Base-by-base conservation (phyloP, 140 eudicot genomes). In the Stevia rebaudiana region DNA sequence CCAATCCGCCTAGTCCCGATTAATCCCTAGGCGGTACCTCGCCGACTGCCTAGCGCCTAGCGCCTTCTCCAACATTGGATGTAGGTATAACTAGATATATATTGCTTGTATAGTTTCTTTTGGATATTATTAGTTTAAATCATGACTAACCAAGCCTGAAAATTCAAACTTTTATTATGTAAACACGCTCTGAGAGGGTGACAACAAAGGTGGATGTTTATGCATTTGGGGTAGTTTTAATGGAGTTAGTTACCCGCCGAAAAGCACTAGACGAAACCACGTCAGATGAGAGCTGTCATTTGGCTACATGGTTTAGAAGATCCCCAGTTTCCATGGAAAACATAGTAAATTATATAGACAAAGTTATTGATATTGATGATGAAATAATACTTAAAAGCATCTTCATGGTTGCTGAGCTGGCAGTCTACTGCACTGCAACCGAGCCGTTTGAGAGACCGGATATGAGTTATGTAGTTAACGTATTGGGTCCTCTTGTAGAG, bases 381-480 rank as follows among this genome's bases (percentile, higher is more conserved):
- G 97, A 89, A 68, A n/a, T n/a, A 86, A 82, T 23, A 70, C n/a
- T 86, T 5, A 76, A 89, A 17, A 89, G 88, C 59, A 69, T 89
- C 6, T 75, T 74, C 83, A 89, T 88, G 12, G 89, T 80, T 0
- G 89, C 97, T 11, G 95, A 89, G 65, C 92, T 89, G 4, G 97
- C 97, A 0, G 92, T 92, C 48, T 95, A 89, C 63, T 89, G 97
- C 71, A 79, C 85, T 35, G 95, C 95, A 2, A 73, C 95, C 39
- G 95, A 89, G 74, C 95, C 97, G 0, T 78, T 79, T 50, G 95
- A 86, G 39, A 55, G 97, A 54, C 97, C 97, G 13, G 97, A 89
- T 66, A 89, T 89, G 97, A 86, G 95, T 11, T 89, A 89, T 31
- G 89, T 89, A 2, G 97, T 89, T 25, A 89, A 89, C 10, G 92